Percentiles rank a stretch among this genome's conserved stretches.
These are phyloP conservation scores for Boletus fagicola DNA, from an alignment of 768 basidiomycete species.

Conservation along the genomic window DNA sequence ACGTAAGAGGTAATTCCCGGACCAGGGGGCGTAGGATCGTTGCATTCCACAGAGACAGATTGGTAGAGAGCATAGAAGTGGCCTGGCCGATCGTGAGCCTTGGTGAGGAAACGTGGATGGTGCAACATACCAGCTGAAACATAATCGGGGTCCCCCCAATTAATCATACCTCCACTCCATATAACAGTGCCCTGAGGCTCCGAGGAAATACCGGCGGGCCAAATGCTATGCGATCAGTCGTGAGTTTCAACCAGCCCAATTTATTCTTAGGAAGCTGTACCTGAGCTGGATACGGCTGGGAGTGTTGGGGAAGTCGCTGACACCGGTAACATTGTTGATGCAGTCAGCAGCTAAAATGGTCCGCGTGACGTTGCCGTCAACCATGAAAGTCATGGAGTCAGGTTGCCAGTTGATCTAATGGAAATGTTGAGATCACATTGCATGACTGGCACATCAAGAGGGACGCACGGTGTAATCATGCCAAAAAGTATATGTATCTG, in stretches of 20 bases:
- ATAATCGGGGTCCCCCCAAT: slow-evolving; percentile 82
- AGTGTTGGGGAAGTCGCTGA: slow-evolving; percentile 68
- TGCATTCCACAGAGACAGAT: slow-evolving; percentile 63
- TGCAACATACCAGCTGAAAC: slow-evolving; percentile 48
- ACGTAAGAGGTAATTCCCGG: slow-evolving; percentile 60
- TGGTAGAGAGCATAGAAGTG: slow-evolving; percentile 69
- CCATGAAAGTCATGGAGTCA: slow-evolving; percentile 57
- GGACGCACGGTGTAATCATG: slow-evolving; percentile 70
- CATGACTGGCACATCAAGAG: not conserved
- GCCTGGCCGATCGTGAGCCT: slow-evolving; percentile 35
- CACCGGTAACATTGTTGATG: slow-evolving; percentile 48
- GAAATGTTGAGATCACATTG: not conserved
- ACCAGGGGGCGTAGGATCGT: slow-evolving; percentile 43
- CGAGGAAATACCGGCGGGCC: slow-evolving; percentile 74
- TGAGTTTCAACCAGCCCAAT: slow-evolving; percentile 1
- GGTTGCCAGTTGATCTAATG: slow-evolving; percentile 79
- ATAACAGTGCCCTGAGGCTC: slow-evolving; percentile 65
- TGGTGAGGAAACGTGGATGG: not conserved
- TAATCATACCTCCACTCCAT: slow-evolving; percentile 83
- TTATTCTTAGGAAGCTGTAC: slow-evolving; percentile 34
- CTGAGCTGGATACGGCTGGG: slow-evolving; percentile 81
- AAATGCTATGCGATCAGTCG: slow-evolving; percentile 43
- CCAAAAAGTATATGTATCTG: slow-evolving; percentile 67
- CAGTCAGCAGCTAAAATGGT: slow-evolving; percentile 62
- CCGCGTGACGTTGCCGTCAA: slow-evolving; percentile 72